A percentile compares a stretch with the other conserved stretches of the same genome.
Evolutionary conservation across 441 rosid genomes (phyloP).

Genomic region (Cnidoscolus chayamansa): DNA sequence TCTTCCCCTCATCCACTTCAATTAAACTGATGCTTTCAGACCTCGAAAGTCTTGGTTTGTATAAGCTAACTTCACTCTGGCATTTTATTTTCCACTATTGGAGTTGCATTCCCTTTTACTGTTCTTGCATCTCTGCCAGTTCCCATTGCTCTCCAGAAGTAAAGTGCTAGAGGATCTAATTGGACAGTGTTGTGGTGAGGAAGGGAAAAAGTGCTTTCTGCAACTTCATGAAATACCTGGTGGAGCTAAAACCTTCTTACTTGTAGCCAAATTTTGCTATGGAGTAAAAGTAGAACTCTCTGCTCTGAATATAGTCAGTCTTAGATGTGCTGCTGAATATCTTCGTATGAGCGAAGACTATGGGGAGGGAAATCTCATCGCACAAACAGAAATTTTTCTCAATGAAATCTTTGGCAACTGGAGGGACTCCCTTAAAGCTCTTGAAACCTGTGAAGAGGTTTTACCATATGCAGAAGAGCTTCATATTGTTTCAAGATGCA

Average conservation of each 20-base stretch:
- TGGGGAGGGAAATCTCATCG: constrained; percentile 70
- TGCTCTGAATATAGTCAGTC: constrained; percentile 54
- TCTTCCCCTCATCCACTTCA: neutral
- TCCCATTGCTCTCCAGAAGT: constrained; percentile 89
- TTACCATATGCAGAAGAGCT: constrained; percentile 67
- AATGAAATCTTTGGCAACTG: constrained; percentile 57
- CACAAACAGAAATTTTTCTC: constrained; percentile 63
- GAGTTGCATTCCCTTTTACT: neutral
- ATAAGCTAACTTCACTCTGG: neutral
- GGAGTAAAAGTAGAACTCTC: constrained; percentile 68
- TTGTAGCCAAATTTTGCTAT: constrained; percentile 83
- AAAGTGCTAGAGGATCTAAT: constrained; percentile 52
- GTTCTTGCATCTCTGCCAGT: constrained; percentile 38
- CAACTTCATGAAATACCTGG: constrained; percentile 76
- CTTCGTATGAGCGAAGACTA: constrained; percentile 70
- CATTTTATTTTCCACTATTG: neutral
- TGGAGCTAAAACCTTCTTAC: constrained; percentile 65
- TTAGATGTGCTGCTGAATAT: constrained; percentile 85
- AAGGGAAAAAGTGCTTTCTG: constrained; percentile 42
- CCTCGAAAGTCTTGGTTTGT: neutral
- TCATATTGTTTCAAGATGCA: constrained; percentile 76
- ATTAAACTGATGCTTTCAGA: neutral
- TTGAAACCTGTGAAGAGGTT: constrained; percentile 67
- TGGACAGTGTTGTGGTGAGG: constrained; percentile 35
- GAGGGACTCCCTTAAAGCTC: constrained; percentile 71